These are phyloP conservation scores for Fusarium musae DNA, from an alignment of 2,329 filamentous ascomycete species.

Conservation along the genomic window DNA sequence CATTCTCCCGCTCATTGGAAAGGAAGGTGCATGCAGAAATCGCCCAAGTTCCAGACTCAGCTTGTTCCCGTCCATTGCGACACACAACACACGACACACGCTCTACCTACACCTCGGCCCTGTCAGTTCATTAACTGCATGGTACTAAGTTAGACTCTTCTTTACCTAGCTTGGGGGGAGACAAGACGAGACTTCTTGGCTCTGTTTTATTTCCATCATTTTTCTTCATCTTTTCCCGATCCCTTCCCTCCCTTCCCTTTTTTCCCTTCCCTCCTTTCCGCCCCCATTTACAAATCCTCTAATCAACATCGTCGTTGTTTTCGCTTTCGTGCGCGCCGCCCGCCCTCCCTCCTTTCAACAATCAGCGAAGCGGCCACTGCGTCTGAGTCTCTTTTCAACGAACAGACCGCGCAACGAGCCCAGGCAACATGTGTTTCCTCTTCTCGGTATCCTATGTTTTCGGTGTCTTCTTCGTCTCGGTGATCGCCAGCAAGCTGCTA, in stretches of 20 bases:
- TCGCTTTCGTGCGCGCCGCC: neutral
- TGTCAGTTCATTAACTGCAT: neutral
- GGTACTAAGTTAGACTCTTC: no score
- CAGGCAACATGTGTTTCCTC: slow-evolving; percentile 37
- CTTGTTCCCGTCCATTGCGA: neutral
- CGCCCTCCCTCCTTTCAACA: slow-evolving; percentile 16
- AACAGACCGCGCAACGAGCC: neutral
- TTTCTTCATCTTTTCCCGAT: slow-evolving; percentile 5
- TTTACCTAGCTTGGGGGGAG: neutral
- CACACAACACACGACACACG: neutral
- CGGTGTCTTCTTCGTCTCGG: slow-evolving; percentile 45
- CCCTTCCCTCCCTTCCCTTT: neutral
- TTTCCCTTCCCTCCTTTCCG: neutral
- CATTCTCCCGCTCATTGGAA: slow-evolving; percentile 29
- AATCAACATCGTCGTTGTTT: neutral
- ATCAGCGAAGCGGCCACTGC: slow-evolving; percentile 15
- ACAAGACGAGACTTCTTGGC: neutral
- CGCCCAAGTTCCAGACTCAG: slow-evolving; percentile 19
- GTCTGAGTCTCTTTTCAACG: slow-evolving; percentile 4
- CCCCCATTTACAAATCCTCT: neutral
- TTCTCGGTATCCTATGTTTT: slow-evolving; percentile 45
- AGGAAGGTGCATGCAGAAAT: neutral
- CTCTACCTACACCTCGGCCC: neutral
- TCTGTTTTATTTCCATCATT: slow-evolving; percentile 3
- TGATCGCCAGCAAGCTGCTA: slow-evolving; percentile 45